Evolutionary conservation across 768 basidiomycete species (phyloP).

Genomic region (Amanita thiersii): DNA sequence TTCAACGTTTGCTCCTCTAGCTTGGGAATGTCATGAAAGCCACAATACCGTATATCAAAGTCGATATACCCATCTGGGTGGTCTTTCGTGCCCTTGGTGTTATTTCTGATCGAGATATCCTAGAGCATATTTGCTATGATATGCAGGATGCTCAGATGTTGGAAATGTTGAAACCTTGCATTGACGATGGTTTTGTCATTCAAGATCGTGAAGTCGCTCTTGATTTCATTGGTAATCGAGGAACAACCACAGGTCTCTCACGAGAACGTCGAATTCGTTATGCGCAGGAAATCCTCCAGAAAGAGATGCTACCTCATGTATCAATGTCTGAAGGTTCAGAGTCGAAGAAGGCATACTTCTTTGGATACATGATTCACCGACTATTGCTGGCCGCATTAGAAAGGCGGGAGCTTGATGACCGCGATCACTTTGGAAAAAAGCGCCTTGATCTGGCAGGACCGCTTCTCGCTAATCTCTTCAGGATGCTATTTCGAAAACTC

Average conservation of each 20-base stretch:
- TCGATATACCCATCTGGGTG: constrained; percentile 98
- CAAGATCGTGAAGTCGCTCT: constrained; percentile 96
- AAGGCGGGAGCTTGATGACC: constrained; percentile 92
- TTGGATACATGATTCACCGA: constrained; percentile 99
- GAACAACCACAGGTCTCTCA: constrained; percentile 87
- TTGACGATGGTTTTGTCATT: constrained; percentile 97
- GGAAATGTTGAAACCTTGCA: constrained; percentile 97
- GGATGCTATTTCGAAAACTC: constrained; percentile 94
- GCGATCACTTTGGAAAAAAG: constrained; percentile 99
- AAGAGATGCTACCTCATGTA: constrained; percentile 97
- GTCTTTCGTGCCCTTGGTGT: constrained; percentile 97
- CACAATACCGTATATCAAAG: constrained; percentile 95
- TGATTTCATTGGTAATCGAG: constrained; percentile 98
- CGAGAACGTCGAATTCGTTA: constrained; percentile 91
- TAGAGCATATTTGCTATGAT: constrained; percentile 98
- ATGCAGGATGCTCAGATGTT: constrained; percentile 93
- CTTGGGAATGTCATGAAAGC: constrained; percentile 92
- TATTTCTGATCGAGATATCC: constrained; percentile 94
- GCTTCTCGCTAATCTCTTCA: constrained; percentile 91
- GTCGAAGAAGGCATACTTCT: constrained; percentile 98
- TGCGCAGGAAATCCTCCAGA: constrained; percentile 96
- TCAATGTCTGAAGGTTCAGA: constrained; percentile 94
- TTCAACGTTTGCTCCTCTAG: constrained; percentile 27
- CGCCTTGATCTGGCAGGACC: constrained; percentile 94
- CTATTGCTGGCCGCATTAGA: constrained; percentile 90